Evolutionary conservation across 2,329 filamentous ascomycete species (phyloP), one percentile per base, ranked within the genome.

Genomic region (Sphaceloma murrayae): DNA sequence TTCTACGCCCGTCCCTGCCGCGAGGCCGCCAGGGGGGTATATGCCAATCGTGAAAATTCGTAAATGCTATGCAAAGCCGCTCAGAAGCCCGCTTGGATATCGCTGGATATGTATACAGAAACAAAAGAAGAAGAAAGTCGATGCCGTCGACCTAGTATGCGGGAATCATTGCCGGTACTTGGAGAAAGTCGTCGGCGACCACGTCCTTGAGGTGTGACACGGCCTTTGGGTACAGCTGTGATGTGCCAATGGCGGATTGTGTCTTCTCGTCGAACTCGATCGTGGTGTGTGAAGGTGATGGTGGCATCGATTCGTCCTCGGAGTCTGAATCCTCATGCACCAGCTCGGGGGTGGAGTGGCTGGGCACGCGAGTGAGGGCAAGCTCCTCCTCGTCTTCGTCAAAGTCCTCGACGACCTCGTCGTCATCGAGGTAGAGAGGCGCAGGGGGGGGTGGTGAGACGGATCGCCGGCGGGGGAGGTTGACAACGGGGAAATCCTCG

Each of bases 281-380:
- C 9, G 58, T 57, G 14, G 62, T 51, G 49, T 64, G 58, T 18
- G 67, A 65, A 32, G 69, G 69, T 33, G 69, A 69, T 33, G 61
- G 57, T 38, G 67, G 68, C 46, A 66, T 65, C 19, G 63, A 62
- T 46, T 70, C 68, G 56, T 72, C 68, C 47, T 70, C 67, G 3
- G 65, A 68, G 39, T 57, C 56, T 10, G 51, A 52, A 50, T 70
- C 46, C 24, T 48, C 67, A 58, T 67, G 63, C 32, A 67, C 62
- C 50, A 71, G 67, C 57, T 71, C 68, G 32, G 69, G 68, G 47
- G 68, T 67, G 45, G 56, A 58, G 54, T 66, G 65, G 17, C 59
- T 62, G 44, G 62, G 56, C 9, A 66, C 62, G 47, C 68, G 66
- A 26, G 60, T 64, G 48, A 72, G 66, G 40, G 66, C 63, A 45